Base-by-base conservation (phyloP, 73 alveolate genomes). In the Stentor coeruleus region DNA sequence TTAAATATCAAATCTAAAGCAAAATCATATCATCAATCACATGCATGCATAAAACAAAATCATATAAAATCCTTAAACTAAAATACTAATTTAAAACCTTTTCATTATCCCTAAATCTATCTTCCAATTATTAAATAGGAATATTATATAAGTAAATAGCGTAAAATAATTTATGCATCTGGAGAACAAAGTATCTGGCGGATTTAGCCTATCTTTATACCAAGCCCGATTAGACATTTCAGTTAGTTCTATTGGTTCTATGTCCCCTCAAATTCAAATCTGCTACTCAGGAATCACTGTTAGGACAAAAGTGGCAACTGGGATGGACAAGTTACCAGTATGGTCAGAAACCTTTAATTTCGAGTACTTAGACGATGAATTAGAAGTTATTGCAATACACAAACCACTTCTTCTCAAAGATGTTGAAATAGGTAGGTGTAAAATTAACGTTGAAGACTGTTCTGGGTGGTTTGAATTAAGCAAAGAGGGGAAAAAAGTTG, bases 371-470 rank as follows among this genome's bases (percentile, higher is more conserved):
- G 79, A 66, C n/a, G 37, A 66, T 40, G 79, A 66, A 20, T 20
- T 66, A 20, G 79, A 66, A 66, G 20, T 66, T 11, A 66, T 66
- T 33, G 79, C 33, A 0, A 28, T 20, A 20, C 79, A 66, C 37
- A 66, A 66, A 33, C 79, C 79, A 28, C 79, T 66, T 0, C 79
- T 66, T 66, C 39, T 66, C 14, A 66, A 66, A 66, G 79, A 66
- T 11, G 79, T 66, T 31, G 79, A 66, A 31, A 66, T 66, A 37
- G 79, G 79, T 28, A 20, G 79, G n/a, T 66, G 79, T 31, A 20
- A 33, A 11, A 26, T 66, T 0, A 66, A 66, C n/a, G 15, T 66
- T 31, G 42, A 26, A 26, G 79, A 66, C 14, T 28, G 49, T 1
- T 20, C 79, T 28, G 79, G 79, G n/a, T 66, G 79, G 37, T 66